Evolutionary conservation across 2,329 filamentous ascomycete genomes (phyloP).

Genomic region (Sclerotinia glacialis): DNA sequence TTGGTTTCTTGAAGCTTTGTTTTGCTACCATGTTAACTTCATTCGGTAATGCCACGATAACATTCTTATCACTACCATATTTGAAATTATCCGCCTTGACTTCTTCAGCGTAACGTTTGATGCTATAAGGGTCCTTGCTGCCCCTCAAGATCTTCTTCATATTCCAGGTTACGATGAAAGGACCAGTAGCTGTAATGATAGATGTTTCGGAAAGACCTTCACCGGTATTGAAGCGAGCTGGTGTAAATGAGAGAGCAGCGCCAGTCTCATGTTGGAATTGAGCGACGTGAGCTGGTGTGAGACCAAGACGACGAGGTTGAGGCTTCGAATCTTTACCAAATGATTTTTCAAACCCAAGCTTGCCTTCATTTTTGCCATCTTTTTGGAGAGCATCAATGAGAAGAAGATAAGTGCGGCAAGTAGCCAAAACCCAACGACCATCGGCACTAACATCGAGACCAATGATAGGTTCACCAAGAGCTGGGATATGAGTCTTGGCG

Average conservation of each 20-base stretch:
- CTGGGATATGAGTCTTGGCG: constrained; percentile 94
- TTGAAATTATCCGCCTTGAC: constrained; percentile 99
- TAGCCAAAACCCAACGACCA: constrained; percentile 91
- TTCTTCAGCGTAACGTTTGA: constrained; percentile 93
- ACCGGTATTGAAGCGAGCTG: constrained; percentile 90
- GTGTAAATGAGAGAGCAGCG: constrained; percentile 79
- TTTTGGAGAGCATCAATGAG: constrained; percentile 91
- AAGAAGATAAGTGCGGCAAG: constrained; percentile 89
- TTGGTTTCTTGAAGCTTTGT: constrained; percentile 79
- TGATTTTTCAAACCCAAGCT: constrained; percentile 92
- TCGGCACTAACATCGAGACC: constrained; percentile 94
- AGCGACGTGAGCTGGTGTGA: constrained; percentile 88
- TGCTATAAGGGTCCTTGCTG: constrained; percentile 84
- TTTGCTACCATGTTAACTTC: constrained; percentile 98
- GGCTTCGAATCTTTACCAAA: constrained; percentile 94
- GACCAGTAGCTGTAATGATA: constrained; percentile 94
- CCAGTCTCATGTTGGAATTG: constrained; percentile 98
- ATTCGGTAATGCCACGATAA: constrained; percentile 94
- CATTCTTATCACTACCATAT: constrained; percentile 94
- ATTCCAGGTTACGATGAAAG: constrained; percentile 96
- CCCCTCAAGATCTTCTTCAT: constrained; percentile 83
- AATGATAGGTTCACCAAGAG: constrained; percentile 90
- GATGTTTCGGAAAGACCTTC: constrained; percentile 79
- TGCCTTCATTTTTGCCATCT: constrained; percentile 91
- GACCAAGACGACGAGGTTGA: constrained; percentile 81